Evolutionary conservation across 495 filamentous ascomycete species (phyloP).

Genomic region (Talaromyces proteolyticus): DNA sequence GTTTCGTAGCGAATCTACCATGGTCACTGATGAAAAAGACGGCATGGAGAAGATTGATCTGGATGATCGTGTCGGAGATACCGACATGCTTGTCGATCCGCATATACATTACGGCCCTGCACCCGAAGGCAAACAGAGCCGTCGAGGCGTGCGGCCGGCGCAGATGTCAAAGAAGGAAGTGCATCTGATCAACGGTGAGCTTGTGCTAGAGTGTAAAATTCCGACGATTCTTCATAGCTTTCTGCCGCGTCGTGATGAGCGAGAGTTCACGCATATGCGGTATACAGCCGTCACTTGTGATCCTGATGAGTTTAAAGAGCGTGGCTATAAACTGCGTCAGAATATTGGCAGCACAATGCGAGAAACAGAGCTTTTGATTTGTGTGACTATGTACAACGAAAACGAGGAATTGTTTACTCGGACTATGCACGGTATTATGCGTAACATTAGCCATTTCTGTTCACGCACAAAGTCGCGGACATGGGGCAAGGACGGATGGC

Average conservation of each 20-base stretch:
- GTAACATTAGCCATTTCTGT: constrained; percentile 95
- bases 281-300: constrained; percentile 99
- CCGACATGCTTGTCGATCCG: constrained; percentile 28
- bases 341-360: constrained; percentile 78
- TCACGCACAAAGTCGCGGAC: constrained; percentile 85
- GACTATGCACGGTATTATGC: constrained; percentile 99
- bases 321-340: constrained; percentile 93
- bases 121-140: constrained; percentile 76
- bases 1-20: constrained; percentile 64
- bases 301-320: constrained; percentile 84
- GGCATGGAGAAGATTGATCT: constrained; percentile 35
- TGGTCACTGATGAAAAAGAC: constrained; percentile 50
- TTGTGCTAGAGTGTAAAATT: constrained; percentile 98
- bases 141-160: constrained; percentile 75
- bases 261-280: constrained; percentile 99
- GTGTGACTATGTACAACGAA: constrained; percentile 98
- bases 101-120: constrained; percentile 78
- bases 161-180: constrained; percentile 95
- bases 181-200: constrained; percentile 89
- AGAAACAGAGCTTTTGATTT: constrained; percentile 98
- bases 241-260: constrained; percentile 81
- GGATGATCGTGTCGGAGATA: constrained; percentile 38
- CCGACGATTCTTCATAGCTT: constrained; percentile 96
- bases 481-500: constrained; percentile 97
- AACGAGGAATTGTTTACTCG: constrained; percentile 93